A percentile compares a stretch with the other conserved stretches of the same genome.
These are phyloP conservation scores for Solanum pimpinellifolium DNA, from an alignment of 257 asterid species.

Conservation along the genomic window DNA sequence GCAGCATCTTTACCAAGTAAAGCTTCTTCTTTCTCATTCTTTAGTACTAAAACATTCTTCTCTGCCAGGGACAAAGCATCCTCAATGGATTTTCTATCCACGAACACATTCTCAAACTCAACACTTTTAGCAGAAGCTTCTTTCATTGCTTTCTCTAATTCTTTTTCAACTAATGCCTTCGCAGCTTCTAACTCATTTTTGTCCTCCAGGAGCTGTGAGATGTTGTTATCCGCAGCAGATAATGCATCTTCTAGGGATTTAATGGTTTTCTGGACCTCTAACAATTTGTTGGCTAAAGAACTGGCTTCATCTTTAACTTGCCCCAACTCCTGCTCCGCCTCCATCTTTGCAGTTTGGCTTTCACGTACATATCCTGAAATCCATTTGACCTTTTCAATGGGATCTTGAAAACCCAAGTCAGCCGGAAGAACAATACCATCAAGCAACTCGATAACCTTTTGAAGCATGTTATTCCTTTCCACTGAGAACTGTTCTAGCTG, in stretches of 20 bases:
- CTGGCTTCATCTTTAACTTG: slow-evolving; percentile 41
- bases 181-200: slow-evolving; percentile 54
- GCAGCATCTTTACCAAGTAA: slow-evolving; percentile 30
- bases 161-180: slow-evolving; percentile 42
- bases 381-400: slow-evolving; percentile 70
- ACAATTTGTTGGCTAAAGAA: slow-evolving; percentile 33
- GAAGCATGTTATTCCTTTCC: slow-evolving; percentile 63
- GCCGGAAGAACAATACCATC: slow-evolving; percentile 49
- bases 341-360: slow-evolving; percentile 33
- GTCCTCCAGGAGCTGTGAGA: slow-evolving; percentile 50
- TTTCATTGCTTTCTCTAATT: slow-evolving; percentile 46
- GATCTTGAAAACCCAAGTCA: slow-evolving; percentile 43
- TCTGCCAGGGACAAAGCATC: slow-evolving; percentile 48
- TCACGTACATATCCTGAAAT: slow-evolving; percentile 37
- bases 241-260: slow-evolving; percentile 51
- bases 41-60: slow-evolving; percentile 34
- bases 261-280: slow-evolving; percentile 30
- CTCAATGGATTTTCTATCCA: slow-evolving; percentile 37
- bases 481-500: slow-evolving; percentile 54
- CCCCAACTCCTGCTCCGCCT: slow-evolving; percentile 49
- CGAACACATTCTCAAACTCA: slow-evolving; percentile 47
- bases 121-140: slow-evolving; percentile 36
- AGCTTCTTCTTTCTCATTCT: slow-evolving; percentile 48
- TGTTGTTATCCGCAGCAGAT: slow-evolving; percentile 38
- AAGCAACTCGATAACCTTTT: slow-evolving; percentile 51